Conservation (phyloP, 192 early-diverging fungal species). For the Spizellomyces punctatus region DNA sequence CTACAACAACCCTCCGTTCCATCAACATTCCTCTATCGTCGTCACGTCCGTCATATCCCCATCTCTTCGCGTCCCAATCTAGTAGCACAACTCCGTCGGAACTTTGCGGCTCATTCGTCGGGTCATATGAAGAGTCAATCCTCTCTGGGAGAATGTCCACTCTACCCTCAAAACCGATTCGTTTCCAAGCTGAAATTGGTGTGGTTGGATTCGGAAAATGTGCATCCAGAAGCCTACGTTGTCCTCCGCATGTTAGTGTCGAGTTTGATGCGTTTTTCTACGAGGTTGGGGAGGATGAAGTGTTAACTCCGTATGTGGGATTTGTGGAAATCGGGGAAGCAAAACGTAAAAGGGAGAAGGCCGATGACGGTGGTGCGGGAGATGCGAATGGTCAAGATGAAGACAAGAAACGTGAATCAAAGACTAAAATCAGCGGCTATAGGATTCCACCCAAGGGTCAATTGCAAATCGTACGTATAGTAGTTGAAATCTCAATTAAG, state of each 20-base stretch:
- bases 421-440: slow-evolving; percentile 55
- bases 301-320: slow-evolving; percentile 75
- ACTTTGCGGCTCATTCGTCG: slow-evolving; percentile 45
- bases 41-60: not conserved
- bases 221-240: slow-evolving; percentile 55
- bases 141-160: slow-evolving; percentile 77
- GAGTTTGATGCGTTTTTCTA: slow-evolving; percentile 78
- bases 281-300: slow-evolving; percentile 59
- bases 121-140: slow-evolving; percentile 72
- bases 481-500: not conserved
- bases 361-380: slow-evolving; percentile 1
- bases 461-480: slow-evolving; percentile 63
- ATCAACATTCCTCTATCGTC: slow-evolving; percentile 19
- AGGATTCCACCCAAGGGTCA: slow-evolving; percentile 73
- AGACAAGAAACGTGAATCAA: not conserved
- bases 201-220: slow-evolving; percentile 68
- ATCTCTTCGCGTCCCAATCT: not conserved
- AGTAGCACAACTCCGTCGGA: slow-evolving; percentile 13
- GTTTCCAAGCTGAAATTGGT: slow-evolving; percentile 72
- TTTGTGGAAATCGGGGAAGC: slow-evolving; percentile 50
- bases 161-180: slow-evolving; percentile 71
- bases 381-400: slow-evolving; percentile 1
- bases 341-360: slow-evolving; percentile 1
- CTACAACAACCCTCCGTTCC: slow-evolving; percentile 22
- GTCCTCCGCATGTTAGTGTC: slow-evolving; percentile 65